These are phyloP conservation scores for Talaromyces sp. DNA, from an alignment of 2,329 filamentous ascomycete species.

Conservation along the genomic window DNA sequence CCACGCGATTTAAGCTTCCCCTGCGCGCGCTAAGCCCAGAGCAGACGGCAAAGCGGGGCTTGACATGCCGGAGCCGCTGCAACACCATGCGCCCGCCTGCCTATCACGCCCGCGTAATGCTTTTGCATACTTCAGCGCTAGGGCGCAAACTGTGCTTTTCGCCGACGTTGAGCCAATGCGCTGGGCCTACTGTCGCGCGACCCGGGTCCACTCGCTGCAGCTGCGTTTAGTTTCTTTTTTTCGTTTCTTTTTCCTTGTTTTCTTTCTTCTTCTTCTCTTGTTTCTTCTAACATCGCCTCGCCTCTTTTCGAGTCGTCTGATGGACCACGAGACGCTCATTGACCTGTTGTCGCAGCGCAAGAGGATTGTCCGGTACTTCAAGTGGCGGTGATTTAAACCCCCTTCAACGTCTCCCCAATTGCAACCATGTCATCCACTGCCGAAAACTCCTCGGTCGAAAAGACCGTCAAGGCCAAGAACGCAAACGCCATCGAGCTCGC, in stretches of 20 bases:
- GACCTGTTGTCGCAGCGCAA: slow-evolving; percentile 8
- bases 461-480: neutral
- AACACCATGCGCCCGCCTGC: neutral
- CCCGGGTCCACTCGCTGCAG: neutral
- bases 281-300: neutral
- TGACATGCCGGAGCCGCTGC: neutral
- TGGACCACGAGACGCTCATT: slow-evolving; percentile 7
- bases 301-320: neutral
- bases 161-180: neutral
- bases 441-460: slow-evolving; percentile 6
- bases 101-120: neutral
- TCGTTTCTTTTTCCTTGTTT: neutral
- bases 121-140: neutral
- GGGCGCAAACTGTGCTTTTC: neutral
- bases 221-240: neutral
- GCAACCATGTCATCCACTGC: slow-evolving; percentile 6
- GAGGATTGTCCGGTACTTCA: slow-evolving; percentile 10
- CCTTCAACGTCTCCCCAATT: neutral
- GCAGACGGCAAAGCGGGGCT: neutral
- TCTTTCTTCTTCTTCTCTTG: neutral
- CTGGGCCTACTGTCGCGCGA: neutral
- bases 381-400: slow-evolving; percentile 5
- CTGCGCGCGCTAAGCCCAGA: neutral
- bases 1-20: neutral
- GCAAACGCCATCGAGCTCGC: neutral